Conservation (phyloP, 768 basidiomycete genomes). For the Mycena filopes region DNA sequence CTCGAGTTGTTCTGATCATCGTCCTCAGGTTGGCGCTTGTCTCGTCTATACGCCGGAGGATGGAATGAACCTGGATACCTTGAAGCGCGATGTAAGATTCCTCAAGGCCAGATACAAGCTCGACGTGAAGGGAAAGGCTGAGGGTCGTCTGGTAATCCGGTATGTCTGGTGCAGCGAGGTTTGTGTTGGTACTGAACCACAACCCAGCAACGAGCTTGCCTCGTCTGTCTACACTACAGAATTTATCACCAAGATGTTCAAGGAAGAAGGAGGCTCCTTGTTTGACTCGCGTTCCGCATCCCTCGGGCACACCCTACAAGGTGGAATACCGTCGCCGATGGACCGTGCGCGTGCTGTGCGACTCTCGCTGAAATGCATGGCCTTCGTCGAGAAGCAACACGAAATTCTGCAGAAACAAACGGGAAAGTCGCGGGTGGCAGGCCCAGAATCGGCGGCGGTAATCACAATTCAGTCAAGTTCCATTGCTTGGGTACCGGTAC, state of each 20-base stretch:
- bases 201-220: conserved; percentile 80
- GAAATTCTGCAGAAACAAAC: conserved; percentile 60
- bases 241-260: conserved; percentile 92
- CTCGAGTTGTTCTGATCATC: neutral
- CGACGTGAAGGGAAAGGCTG: conserved; percentile 89
- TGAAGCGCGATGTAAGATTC: conserved; percentile 88
- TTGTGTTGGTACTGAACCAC: conserved; percentile 6
- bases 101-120: conserved; percentile 86
- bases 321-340: conserved; percentile 93
- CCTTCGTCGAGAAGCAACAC: conserved; percentile 90
- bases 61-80: conserved; percentile 84
- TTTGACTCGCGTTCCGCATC: conserved; percentile 98
- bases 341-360: conserved; percentile 94
- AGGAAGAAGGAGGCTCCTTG: conserved; percentile 90
- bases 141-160: conserved; percentile 95
- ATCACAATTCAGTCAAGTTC: conserved; percentile 90
- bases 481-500: conserved; percentile 85
- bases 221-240: conserved; percentile 93
- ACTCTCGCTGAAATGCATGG: conserved; percentile 91
- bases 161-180: conserved; percentile 48
- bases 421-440: conserved; percentile 63
- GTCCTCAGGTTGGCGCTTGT: conserved; percentile 70
- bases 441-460: conserved; percentile 79
- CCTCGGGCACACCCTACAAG: conserved; percentile 96
- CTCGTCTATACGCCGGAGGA: conserved; percentile 94